These are phyloP conservation scores for Nannochloropsis oceanica DNA, from an alignment of 108 stramenopile genomes.

Conservation along the genomic window DNA sequence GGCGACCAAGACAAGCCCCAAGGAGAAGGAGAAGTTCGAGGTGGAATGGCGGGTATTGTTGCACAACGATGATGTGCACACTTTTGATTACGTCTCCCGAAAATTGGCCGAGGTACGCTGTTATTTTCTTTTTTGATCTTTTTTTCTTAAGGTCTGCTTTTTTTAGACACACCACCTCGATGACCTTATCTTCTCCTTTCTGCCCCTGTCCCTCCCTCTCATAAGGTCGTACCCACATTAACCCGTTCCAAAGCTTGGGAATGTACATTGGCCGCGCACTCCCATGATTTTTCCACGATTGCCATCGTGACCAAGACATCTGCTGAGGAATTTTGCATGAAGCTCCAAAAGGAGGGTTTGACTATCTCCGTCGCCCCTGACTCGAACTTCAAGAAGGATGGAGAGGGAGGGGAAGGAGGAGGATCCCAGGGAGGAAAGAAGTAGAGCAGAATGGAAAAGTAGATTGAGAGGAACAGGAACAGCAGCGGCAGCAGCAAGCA, in stretches of 20 bases:
- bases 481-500: no score
- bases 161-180: no score
- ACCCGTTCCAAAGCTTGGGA: slow-evolving; percentile 58
- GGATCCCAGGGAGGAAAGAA: background rate
- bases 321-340: slow-evolving; percentile 42
- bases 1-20: background rate
- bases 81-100: slow-evolving; percentile 72
- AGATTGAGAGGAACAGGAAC: no score
- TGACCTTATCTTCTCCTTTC: background rate
- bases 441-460: background rate
- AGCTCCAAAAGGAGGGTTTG: slow-evolving; percentile 39
- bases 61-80: slow-evolving; percentile 84
- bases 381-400: slow-evolving; percentile 49
- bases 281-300: slow-evolving; percentile 67
- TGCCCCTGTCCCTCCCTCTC: background rate
- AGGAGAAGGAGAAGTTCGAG: background rate
- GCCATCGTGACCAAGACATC: slow-evolving; percentile 69
- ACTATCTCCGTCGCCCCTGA: slow-evolving; percentile 77
- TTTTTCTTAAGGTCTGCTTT: background rate
- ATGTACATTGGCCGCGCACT: slow-evolving; percentile 66
- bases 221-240: background rate
- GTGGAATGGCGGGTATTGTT: slow-evolving; percentile 62
- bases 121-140: background rate
- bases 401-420: background rate
- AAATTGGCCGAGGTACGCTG: slow-evolving; percentile 45